Evolutionary conservation across 768 basidiomycete genomes (phyloP), one percentile per base, ranked within the genome.

Genomic region (Favolaschia claudopus): DNA sequence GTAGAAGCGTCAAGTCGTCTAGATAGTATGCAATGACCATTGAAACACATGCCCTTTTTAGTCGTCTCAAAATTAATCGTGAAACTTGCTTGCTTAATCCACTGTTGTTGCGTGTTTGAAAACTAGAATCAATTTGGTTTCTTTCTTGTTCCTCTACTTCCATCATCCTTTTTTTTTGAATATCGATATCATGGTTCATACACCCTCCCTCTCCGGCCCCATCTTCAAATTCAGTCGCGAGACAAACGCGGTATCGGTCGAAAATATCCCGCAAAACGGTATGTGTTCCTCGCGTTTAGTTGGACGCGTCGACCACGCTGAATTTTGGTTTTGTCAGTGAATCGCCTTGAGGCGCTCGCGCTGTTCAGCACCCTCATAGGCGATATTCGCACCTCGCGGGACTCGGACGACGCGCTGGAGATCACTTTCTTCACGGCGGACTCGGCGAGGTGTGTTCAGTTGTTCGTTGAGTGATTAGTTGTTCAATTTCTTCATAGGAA

Each of bases 361-460:
- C 72, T 89, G 54, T 89, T 89, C 69, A 79, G 75, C 56, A 82
- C 75, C 28, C 76, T 85, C 42, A 84, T 88, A 48, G 87, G 86
- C 51, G 82, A 85, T 34, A 80, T 88, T 52, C 77, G 77, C 43
- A 78, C 69, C 59, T 82, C 77, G 51, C 76, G 77, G 57, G 79
- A 81, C 53, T 68, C 73, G 14, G 75, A 74, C 54, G 77, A 79
- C 55, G 66, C 70, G 7, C 69, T 88, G 47, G 82, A 85, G 59
- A 76, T 90, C 40, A 77, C 79, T 2, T 89, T 89, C 67, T 71
- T 67, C 49, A 79, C 78, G 45, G 78, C 74, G 5, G 86, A 88
- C 61, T 75, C 81, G 14, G 82, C 83, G 47, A 77, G 77, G 89
- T 88, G 58, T 56, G 82, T 72, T 43, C 40, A 44, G 13, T 24